Base-by-base conservation (phyloP, 306 rosid genomes). In the Quercus robur region DNA sequence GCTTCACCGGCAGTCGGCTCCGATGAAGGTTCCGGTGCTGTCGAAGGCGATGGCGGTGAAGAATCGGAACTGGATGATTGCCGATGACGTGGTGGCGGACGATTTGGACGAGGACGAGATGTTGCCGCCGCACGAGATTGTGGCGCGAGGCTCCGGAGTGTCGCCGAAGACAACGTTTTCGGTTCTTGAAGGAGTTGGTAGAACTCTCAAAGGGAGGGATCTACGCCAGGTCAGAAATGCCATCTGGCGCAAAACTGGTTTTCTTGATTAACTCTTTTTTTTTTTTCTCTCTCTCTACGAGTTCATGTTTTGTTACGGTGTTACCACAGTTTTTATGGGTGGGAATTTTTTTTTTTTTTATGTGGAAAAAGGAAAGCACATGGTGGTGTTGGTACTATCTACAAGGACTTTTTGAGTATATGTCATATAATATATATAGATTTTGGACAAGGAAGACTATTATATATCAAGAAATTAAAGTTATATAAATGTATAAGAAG, bases 171-270 rank as follows among this genome's bases (percentile, higher is more conserved):
- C 93, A 20, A 90, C 94, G 5, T 94, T 87, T 62, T 94, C 97
- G 33, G 97, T 92, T 75, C 83, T 94, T 64, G 97, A 94, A 88
- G 97, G 97, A 4, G 93, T 87, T 0, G 98, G 98, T 58, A 89
- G 97, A 84, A 94, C 98, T 2, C 97, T 92, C 10, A 94, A 94
- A 73, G 98, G 97, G 78, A 85, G 97, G 79, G 97, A 94, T 85
- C 91, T 94, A n/a, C 89, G 97, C 19, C 97, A 85, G 90, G 97
- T 92, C 28, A 85, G 97, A 70, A 90, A 94, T 35, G 98, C 97
- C 2, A 86, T 94, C 72, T 87, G 93, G 94, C 91, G 93, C 67
- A 81, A 84, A 84, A 94, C 97, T 49, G 98, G 97, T 52, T 94
- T 94, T 88, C 92, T 94, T 21, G 94, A 94, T 80, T 92, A 77